Conservation (phyloP, 306 rosid genomes). For the Medicago truncatula region DNA sequence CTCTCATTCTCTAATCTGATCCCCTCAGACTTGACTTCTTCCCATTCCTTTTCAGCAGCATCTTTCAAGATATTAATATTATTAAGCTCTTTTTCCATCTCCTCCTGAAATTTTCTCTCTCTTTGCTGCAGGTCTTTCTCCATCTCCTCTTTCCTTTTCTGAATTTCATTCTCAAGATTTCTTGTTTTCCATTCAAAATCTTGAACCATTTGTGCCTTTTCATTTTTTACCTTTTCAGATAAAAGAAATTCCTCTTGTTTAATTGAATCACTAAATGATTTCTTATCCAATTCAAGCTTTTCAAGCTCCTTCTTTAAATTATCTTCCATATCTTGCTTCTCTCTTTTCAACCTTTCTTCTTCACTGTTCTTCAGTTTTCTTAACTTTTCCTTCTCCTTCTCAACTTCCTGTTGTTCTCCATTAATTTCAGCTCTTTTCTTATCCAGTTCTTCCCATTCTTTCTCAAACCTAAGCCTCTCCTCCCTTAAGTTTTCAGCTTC, state of each 20-base stretch:
- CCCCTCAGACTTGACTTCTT: slow-evolving; percentile 63
- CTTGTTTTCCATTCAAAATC: slow-evolving; percentile 69
- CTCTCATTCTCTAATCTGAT: slow-evolving; percentile 59
- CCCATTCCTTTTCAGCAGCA: slow-evolving; percentile 65
- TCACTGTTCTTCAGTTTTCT: slow-evolving; percentile 57
- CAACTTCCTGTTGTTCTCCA: slow-evolving; percentile 52
- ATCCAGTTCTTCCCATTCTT: slow-evolving; percentile 87
- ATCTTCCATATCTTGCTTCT: slow-evolving; percentile 61
- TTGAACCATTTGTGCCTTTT: slow-evolving; percentile 57
- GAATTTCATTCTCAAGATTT: slow-evolving; percentile 70
- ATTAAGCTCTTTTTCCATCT: slow-evolving; percentile 62
- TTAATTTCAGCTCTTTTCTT: slow-evolving; percentile 66
- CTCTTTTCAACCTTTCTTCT: slow-evolving; percentile 71
- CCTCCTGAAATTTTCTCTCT: slow-evolving; percentile 72
- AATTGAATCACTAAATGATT: slow-evolving; percentile 66
- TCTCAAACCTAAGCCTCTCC: slow-evolving; percentile 81
- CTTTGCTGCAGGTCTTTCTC: slow-evolving; percentile 61
- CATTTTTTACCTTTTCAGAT: slow-evolving; percentile 66
- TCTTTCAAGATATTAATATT: slow-evolving; percentile 64
- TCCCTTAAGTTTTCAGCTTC: slow-evolving; percentile 77
- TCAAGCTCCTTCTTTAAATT: slow-evolving; percentile 64
- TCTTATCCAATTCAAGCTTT: slow-evolving; percentile 73
- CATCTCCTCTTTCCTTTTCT: slow-evolving; percentile 60
- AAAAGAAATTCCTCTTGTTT: slow-evolving; percentile 59
- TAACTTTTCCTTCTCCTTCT: slow-evolving; percentile 67